These are phyloP conservation scores for Peronospora belbahrii DNA, from an alignment of 352 stramenopile species.

Conservation along the genomic window DNA sequence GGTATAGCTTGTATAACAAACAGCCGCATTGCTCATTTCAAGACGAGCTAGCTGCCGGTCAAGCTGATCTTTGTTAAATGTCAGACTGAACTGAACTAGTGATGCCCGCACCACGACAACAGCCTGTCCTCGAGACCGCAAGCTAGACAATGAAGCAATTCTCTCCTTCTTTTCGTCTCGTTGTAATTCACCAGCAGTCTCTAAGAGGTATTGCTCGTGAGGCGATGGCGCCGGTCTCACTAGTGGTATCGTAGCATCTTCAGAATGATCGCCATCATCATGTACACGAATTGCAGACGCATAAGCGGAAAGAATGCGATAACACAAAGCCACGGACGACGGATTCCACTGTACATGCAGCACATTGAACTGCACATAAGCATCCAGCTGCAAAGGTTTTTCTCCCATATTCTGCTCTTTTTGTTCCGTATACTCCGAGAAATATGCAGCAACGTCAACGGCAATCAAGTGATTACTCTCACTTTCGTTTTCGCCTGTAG, in stretches of 20 bases:
- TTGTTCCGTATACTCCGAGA: slow-evolving; percentile 4
- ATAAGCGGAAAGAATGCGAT: slow-evolving; percentile 60
- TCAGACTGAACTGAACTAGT: slow-evolving; percentile 66
- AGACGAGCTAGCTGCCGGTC: slow-evolving; percentile 59
- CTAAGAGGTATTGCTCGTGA: not conserved
- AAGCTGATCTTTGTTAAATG: slow-evolving; percentile 78
- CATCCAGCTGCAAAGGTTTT: slow-evolving; percentile 29
- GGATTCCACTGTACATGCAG: slow-evolving; percentile 81
- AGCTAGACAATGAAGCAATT: not conserved
- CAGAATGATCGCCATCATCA: slow-evolving; percentile 12
- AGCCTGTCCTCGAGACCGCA: slow-evolving; percentile 14
- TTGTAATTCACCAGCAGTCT: not conserved
- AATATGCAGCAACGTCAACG: slow-evolving; percentile 42
- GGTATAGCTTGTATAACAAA: slow-evolving; percentile 36
- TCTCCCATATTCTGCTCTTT: not conserved
- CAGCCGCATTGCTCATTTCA: slow-evolving; percentile 42
- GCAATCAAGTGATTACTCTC: slow-evolving; percentile 35
- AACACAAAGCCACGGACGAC: slow-evolving; percentile 68
- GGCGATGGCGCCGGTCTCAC: not conserved
- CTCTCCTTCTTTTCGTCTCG: not conserved
- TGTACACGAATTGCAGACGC: slow-evolving; percentile 41
- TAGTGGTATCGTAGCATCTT: slow-evolving; percentile 3
- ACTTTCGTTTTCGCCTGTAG: slow-evolving; percentile 31
- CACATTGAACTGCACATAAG: slow-evolving; percentile 58
- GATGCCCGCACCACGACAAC: slow-evolving; percentile 44